Conservation (phyloP, 225 moss, liverwort and hornwort species). For the Physcomitrellopsis africana region DNA sequence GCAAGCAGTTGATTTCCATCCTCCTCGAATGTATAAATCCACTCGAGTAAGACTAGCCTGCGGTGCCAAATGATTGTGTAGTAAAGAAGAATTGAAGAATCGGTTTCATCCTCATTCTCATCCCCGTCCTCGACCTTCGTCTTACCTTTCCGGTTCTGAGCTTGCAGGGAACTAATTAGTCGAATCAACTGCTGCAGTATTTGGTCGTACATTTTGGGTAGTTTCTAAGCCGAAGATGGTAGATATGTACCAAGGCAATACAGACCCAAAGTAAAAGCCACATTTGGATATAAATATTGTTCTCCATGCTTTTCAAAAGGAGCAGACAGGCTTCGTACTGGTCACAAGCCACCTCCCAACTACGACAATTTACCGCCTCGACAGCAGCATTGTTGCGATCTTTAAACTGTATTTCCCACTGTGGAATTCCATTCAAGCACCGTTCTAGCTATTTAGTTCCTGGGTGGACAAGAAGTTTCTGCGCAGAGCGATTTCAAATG, state of each 20-base stretch:
- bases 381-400: constrained; percentile 2
- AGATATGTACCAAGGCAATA: constrained; percentile 35
- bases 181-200: constrained; percentile 30
- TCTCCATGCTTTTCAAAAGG: constrained; percentile 16
- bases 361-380: background rate
- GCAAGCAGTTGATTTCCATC: constrained; percentile 25
- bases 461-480: constrained; percentile 27
- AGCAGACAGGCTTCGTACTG: constrained; percentile 26
- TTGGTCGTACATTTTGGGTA: constrained; percentile 35
- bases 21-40: constrained; percentile 35
- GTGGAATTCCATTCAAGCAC: constrained; percentile 21
- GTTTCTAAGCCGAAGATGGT: constrained; percentile 25
- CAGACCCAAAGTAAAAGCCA: constrained; percentile 35
- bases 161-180: background rate
- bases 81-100: constrained; percentile 9
- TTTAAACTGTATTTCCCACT: background rate
- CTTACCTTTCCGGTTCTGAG: background rate
- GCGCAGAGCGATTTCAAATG: constrained; percentile 11
- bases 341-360: constrained; percentile 29
- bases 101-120: background rate
- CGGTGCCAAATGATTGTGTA: constrained; percentile 43
- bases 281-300: constrained; percentile 6
- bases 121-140: background rate
- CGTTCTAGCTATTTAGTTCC: constrained; percentile 9
- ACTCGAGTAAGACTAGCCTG: constrained; percentile 41